Evolutionary conservation across 768 basidiomycete genomes (phyloP).

Genomic region (Termitomyces sp.): DNA sequence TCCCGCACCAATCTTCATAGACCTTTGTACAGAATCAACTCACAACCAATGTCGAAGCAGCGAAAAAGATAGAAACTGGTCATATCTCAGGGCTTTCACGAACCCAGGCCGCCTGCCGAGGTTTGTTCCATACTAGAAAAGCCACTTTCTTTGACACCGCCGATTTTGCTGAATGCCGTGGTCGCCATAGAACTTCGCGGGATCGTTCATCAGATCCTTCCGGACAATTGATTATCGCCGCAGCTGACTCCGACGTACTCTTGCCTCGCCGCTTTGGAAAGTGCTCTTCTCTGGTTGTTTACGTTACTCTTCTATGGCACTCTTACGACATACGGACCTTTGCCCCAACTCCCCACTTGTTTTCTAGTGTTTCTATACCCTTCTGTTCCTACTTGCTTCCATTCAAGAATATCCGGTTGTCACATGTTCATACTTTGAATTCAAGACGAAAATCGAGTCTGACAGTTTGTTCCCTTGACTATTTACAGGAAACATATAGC

Average conservation of each 20-base stretch:
- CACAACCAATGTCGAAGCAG: constrained; percentile 7
- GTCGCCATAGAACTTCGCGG: constrained; percentile 10
- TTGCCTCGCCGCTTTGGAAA: background rate
- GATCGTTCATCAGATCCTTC: constrained; percentile 15
- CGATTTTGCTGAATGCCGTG: background rate
- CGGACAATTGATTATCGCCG: constrained; percentile 1
- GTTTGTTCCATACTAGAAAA: background rate
- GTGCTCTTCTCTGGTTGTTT: background rate
- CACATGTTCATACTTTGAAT: background rate
- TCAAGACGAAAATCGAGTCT: background rate
- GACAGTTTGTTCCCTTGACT: background rate
- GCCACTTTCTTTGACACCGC: background rate
- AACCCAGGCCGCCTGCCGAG: constrained; percentile 15
- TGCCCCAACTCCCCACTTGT: background rate
- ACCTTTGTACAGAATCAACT: constrained; percentile 4
- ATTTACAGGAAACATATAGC: background rate
- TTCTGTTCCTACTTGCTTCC: background rate
- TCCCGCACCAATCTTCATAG: constrained; percentile 3
- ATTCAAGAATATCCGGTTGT: background rate
- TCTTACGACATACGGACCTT: background rate
- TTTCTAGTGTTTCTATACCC: background rate
- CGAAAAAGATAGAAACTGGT: constrained; percentile 10
- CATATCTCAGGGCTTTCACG: constrained; percentile 18
- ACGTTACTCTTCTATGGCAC: background rate
- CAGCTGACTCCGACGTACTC: background rate